A percentile compares a stretch with the other conserved stretches of the same genome.
phyloP scores from a whole-genome alignment of 2,329 filamentous ascomycete species.

The Bipolaris gigantea region DNA sequence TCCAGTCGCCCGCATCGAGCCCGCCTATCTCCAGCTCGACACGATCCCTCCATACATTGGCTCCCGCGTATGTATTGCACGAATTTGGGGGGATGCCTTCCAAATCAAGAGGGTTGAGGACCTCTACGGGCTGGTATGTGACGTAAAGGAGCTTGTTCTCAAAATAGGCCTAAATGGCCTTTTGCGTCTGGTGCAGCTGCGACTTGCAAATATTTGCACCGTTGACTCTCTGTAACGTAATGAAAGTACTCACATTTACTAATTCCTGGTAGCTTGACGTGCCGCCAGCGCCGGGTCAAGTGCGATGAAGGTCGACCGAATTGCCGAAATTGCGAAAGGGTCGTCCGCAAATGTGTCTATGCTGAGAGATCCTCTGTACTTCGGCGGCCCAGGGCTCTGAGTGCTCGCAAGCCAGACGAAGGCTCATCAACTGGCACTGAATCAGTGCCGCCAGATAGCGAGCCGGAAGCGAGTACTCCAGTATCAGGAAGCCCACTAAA shows the following conservation, averaged over 20 bases:
- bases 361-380: constrained; percentile 13
- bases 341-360: constrained; percentile 48
- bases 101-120: constrained; percentile 49
- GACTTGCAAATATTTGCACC: background rate
- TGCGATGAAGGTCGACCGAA: constrained; percentile 52
- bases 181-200: background rate
- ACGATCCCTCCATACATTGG: constrained; percentile 5
- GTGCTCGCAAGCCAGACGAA: constrained; percentile 14
- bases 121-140: constrained; percentile 49
- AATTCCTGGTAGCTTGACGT: constrained; percentile 43
- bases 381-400: constrained; percentile 15
- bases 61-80: constrained; percentile 2
- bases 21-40: constrained; percentile 6
- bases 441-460: constrained; percentile 2
- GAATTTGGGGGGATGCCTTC: constrained; percentile 36
- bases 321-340: constrained; percentile 50
- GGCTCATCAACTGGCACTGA: constrained; percentile 9
- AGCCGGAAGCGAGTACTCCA: constrained; percentile 1
- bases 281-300: constrained; percentile 54
- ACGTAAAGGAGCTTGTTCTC: background rate
- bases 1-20: constrained; percentile 13
- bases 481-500: constrained; percentile 5
- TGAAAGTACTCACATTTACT: constrained; percentile 1
- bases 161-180: background rate
- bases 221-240: background rate